Evolutionary conservation across 805 yeast species (phyloP).

Genomic region (Pichia paraexigua): DNA sequence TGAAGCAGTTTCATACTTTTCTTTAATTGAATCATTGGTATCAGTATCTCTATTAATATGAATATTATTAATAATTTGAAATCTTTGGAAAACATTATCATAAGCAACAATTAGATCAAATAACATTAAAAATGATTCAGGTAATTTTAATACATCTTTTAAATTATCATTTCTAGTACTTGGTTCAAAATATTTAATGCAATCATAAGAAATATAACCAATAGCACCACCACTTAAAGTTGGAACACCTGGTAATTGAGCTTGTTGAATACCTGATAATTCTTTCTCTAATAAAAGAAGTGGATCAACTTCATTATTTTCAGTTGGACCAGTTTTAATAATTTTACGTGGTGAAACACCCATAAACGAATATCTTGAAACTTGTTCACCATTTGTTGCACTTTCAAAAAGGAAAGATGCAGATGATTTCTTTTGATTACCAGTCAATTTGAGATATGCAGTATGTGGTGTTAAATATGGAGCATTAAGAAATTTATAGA

Average conservation of each 20-base stretch:
- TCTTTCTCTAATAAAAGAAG: constrained; percentile 66
- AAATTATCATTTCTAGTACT: constrained; percentile 62
- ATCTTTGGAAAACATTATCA: constrained; percentile 90
- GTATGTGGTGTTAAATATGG: constrained; percentile 82
- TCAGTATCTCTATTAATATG: constrained; percentile 32
- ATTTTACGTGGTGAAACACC: constrained; percentile 80
- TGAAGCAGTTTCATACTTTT: constrained; percentile 47
- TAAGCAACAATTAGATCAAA: constrained; percentile 85
- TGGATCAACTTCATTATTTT: constrained; percentile 69
- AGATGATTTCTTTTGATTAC: constrained; percentile 44
- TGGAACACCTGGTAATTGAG: constrained; percentile 76
- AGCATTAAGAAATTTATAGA: constrained; percentile 64
- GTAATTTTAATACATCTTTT: constrained; percentile 74
- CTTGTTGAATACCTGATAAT: constrained; percentile 54
- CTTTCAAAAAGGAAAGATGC: constrained; percentile 83
- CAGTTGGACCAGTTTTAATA: constrained; percentile 72
- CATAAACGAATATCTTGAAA: constrained; percentile 85
- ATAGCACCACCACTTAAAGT: constrained; percentile 90
- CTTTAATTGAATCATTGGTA: constrained; percentile 26
- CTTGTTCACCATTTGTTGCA: constrained; percentile 80
- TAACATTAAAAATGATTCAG: constrained; percentile 89
- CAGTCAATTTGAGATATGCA: constrained; percentile 79
- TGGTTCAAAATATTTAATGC: constrained; percentile 96
- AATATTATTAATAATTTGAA: constrained; percentile 82
- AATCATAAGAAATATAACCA: constrained; percentile 93